These are phyloP conservation scores for Cryptococcus maquisensis DNA, from an alignment of 1,284 basidiomycete genomes.

Conservation along the genomic window DNA sequence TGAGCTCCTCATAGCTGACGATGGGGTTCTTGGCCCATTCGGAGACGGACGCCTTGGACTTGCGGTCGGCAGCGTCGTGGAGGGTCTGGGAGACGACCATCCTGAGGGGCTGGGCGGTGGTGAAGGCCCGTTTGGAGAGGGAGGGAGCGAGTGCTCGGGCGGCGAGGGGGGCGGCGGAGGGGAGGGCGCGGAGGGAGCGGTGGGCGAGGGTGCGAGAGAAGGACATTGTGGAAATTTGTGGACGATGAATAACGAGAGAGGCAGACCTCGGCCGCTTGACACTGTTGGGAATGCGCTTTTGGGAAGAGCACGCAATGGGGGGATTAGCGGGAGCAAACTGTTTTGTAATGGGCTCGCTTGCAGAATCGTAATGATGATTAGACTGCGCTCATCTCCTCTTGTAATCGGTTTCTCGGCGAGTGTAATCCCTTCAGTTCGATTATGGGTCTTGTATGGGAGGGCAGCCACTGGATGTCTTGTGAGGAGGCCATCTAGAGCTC, in stretches of 20 bases:
- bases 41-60: conserved; percentile 8
- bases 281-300: background rate
- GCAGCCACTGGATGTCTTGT: no score
- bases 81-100: conserved; percentile 14
- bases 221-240: conserved; percentile 4
- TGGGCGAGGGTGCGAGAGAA: conserved; percentile 5
- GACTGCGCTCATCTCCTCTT: background rate
- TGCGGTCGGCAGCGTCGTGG: conserved; percentile 7
- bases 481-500: no score
- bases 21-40: conserved; percentile 50
- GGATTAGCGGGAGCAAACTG: background rate
- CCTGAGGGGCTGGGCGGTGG: conserved; percentile 2
- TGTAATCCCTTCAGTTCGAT: no score
- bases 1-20: conserved; percentile 76
- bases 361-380: background rate
- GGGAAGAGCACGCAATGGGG: background rate
- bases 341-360: background rate
- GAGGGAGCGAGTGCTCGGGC: background rate
- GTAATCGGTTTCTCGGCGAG: no score
- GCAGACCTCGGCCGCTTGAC: background rate
- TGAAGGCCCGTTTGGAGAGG: conserved; percentile 1
- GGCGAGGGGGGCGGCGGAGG: background rate
- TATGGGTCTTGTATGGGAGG: no score
- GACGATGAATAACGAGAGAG: background rate
- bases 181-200: background rate